Conservation (phyloP, 768 basidiomycete species). For the Leccinellum rugosiceps region DNA sequence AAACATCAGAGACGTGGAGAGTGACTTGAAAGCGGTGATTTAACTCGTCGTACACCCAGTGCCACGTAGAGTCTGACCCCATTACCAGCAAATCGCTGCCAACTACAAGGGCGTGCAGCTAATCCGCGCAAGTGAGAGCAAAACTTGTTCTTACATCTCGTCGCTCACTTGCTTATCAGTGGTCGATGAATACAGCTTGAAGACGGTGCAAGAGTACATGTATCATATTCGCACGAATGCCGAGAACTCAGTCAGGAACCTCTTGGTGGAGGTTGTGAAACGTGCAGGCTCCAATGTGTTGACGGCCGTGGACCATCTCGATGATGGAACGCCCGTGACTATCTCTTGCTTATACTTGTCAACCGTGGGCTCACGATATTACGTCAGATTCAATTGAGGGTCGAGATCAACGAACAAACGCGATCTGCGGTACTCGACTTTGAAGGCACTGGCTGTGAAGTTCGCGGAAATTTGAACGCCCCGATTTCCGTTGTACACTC, state of each 20-base stretch:
- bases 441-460: conserved; percentile 76
- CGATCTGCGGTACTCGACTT: conserved; percentile 89
- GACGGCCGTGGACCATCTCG: conserved; percentile 76
- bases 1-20: conserved; percentile 86
- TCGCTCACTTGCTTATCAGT: conserved; percentile 41
- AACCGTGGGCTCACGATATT: background rate
- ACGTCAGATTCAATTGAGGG: conserved; percentile 63
- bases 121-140: conserved; percentile 67
- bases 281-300: conserved; percentile 64
- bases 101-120: conserved; percentile 90
- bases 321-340: conserved; percentile 80
- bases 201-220: conserved; percentile 93
- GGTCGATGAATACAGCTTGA: conserved; percentile 80
- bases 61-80: background rate
- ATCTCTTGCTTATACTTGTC: background rate
- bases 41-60: background rate
- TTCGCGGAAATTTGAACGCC: conserved; percentile 80
- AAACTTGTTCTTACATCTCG: background rate
- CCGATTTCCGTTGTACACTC: conserved; percentile 86
- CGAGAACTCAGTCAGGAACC: conserved; percentile 78
- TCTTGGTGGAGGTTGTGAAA: conserved; percentile 72
- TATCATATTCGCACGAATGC: conserved; percentile 86
- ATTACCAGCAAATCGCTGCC: conserved; percentile 80
- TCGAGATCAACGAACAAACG: conserved; percentile 68
- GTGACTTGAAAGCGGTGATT: conserved; percentile 84